A percentile compares a stretch with the other conserved stretches of the same genome.
phyloP scores from a whole-genome alignment of 805 yeast genomes.

The Hanseniaspora vineae region DNA sequence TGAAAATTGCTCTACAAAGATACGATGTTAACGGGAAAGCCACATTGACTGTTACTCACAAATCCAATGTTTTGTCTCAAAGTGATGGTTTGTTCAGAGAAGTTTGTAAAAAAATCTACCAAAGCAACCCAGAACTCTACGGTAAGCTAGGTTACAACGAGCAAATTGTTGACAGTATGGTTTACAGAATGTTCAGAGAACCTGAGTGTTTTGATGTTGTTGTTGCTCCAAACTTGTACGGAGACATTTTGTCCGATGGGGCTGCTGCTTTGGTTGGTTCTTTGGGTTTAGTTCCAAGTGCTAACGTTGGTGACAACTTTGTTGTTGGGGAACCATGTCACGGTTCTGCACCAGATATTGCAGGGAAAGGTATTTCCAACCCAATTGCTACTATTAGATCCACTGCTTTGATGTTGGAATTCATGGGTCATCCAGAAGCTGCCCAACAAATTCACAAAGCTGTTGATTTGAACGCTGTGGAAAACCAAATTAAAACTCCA shows the following conservation, averaged over 20 bases:
- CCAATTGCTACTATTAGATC: slow-evolving; percentile 98
- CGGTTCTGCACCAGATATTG: slow-evolving; percentile 98
- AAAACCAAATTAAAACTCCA: slow-evolving; percentile 68
- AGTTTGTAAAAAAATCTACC: slow-evolving; percentile 36
- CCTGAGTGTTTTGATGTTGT: slow-evolving; percentile 96
- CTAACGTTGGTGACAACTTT: slow-evolving; percentile 91
- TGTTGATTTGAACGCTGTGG: slow-evolving; percentile 83
- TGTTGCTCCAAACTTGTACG: slow-evolving; percentile 96
- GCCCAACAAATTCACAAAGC: slow-evolving; percentile 90
- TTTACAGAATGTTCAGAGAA: slow-evolving; percentile 96
- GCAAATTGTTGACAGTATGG: slow-evolving; percentile 99
- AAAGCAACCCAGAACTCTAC: slow-evolving; percentile 40
- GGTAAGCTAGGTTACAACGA: slow-evolving; percentile 61
- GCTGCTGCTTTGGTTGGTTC: slow-evolving; percentile 98
- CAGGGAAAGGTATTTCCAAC: slow-evolving; percentile 87
- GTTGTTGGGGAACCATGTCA: slow-evolving; percentile 99
- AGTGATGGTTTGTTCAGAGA: slow-evolving; percentile 96
- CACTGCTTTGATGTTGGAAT: slow-evolving; percentile 92
- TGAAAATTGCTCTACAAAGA: slow-evolving; percentile 87
- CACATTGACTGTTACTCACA: slow-evolving; percentile 80
- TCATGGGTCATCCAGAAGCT: slow-evolving; percentile 79
- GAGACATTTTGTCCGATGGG: slow-evolving; percentile 94
- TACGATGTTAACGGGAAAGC: slow-evolving; percentile 53
- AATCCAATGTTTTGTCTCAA: slow-evolving; percentile 84
- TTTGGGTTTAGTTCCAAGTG: slow-evolving; percentile 94